Base-by-base conservation (phyloP, 345 rosid genomes). In the Aurinia saxatilis region DNA sequence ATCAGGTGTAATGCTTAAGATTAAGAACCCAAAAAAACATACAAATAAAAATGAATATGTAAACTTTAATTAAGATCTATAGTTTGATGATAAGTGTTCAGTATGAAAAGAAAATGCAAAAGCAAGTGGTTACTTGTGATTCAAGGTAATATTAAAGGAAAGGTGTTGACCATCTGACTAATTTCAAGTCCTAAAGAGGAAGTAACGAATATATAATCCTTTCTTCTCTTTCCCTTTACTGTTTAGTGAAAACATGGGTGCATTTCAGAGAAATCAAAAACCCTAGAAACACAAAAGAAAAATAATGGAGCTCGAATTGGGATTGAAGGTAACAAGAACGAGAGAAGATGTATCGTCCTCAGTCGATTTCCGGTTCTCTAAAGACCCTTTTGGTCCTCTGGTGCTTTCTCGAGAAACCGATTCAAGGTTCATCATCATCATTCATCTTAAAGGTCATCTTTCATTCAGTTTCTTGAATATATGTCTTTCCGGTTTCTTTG, bases 261-360 rank as follows among this genome's bases (percentile, higher is more conserved):
- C 31, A 62, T 27, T n/a, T n/a, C 10, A 10, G 11, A 3, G 29
- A 30, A 66, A 42, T 21, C 36, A 11, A 38, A n/a, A 70, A 19
- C 10, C 8, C 8, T 14, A 17, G 14, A 51, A 42, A 41, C 16
- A 31, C 18, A 30, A 13, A 17, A 44, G 7, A 42, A 51, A 13
- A 1, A 49, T 4, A 21, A 91, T 92, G 96, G 95, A 88, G 89
- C 71, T 88, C 2, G 96, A 92, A 79, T 37, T 92, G 41, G 91
- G 86, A 49, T 74, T 92, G 23, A 86, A 83, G 82, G 75, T 87
- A 71, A 83, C 90, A 3, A 87, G 50, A 47, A 83, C 77, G 7
- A 82, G 83, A 71, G 90, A 85, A 23, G 88, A 85, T 56, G 55
- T 72, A 31, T 79, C 79, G 8, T 82, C 88, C 56, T 73, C 71